Conservation (phyloP, 176 grass and related monocot species). For the Eleusine indica region DNA sequence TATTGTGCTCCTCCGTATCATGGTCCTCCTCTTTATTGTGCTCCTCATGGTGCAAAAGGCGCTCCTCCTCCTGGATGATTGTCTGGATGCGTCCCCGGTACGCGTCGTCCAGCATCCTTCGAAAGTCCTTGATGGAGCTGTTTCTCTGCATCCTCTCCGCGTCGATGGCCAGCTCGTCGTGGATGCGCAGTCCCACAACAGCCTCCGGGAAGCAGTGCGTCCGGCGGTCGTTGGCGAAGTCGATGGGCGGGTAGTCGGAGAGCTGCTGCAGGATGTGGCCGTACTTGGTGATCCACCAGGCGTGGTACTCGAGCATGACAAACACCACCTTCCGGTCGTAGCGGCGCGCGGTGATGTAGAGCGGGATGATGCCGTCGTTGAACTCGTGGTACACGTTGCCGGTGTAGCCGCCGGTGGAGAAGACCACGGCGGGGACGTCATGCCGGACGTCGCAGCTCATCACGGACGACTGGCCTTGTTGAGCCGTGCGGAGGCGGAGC, state of each 20-base stretch:
- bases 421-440: constrained; percentile 60
- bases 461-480: no score
- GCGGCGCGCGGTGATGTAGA: constrained; percentile 70
- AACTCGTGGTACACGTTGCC: constrained; percentile 94
- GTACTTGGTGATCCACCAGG: constrained; percentile 82
- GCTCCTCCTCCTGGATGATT: constrained; percentile 45
- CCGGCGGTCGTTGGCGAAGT: constrained; percentile 62
- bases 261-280: constrained; percentile 52
- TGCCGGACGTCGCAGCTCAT: constrained; percentile 52
- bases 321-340: constrained; percentile 64
- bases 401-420: constrained; percentile 92
- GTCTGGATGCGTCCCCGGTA: constrained; percentile 45
- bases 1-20: no score
- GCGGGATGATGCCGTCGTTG: constrained; percentile 85
- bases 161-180: constrained; percentile 75
- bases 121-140: constrained; percentile 61
- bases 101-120: constrained; percentile 63
- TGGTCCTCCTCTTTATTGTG: not conserved
- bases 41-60: not conserved
- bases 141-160: constrained; percentile 32
- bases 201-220: constrained; percentile 82
- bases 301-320: constrained; percentile 78
- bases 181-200: constrained; percentile 67
- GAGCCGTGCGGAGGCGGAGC: constrained; percentile 49
- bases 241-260: constrained; percentile 58